Base-by-base conservation (phyloP, 768 basidiomycete genomes). In the Mycena capillaripes region DNA sequence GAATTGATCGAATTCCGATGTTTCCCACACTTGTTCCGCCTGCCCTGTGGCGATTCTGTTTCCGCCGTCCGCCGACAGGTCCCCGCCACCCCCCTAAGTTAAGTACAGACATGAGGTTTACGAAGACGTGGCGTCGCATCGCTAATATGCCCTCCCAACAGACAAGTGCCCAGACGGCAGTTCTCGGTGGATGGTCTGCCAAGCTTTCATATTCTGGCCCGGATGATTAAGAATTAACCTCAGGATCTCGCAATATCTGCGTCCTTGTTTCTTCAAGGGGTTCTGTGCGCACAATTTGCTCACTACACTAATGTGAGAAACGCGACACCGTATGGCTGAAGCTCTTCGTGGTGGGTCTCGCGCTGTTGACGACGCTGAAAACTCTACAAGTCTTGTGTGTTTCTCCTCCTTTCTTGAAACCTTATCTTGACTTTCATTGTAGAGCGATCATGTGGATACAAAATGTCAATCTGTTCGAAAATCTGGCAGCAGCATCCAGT, bases 381-480 rank as follows among this genome's bases (percentile, higher is more conserved):
- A 29, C 50, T 3, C 27, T 29, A 29, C 50, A 53, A 53, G 8
- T 29, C 25, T 29, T 53, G 55, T 56, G 32, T 19, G 32, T 7
- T 11, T 34, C 32, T 32, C 21, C 30, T 9, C 55, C n/a, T 16
- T 16, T 34, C 30, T 27, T 56, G 16, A 21, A 7, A 23, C 19
- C 6, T 6, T n/a, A 10, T 19, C 8, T n/a, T 56, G 8, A 56
- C 30, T 30, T 34, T n/a, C 55, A 9, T 14, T 36, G 21, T n/a
- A 56, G 55, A 36, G 55, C 16, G 32, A 17, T 56, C 2, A 34
- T 56, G 21, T 56, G 55, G 55, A 34, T 56, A 12, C 55, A 34
- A 56, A 56, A 56, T 34, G 55, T 56, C 55, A 56, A 25, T 25
- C 52, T 53, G 29, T 53, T 53, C 52, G 52, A 56, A 56, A 10